Base-by-base conservation (phyloP, 2,329 filamentous ascomycete genomes). In the Colletotrichum scovillei region DNA sequence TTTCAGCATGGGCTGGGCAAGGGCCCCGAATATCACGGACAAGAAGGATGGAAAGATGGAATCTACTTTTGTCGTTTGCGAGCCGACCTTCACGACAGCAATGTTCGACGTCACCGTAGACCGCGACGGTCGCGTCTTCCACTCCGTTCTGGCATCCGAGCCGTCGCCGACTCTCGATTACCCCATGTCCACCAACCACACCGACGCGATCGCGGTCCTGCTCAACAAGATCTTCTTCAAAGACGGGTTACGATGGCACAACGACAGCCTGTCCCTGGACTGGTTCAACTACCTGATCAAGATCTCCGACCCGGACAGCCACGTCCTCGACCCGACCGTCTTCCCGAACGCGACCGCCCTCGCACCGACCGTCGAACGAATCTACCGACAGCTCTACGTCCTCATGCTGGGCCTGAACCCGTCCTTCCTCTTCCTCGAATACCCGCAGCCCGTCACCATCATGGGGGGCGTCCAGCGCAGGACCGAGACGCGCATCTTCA, bases 241-340 rank as follows among this genome's bases (percentile, higher is more conserved):
- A 0, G 4, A n/a, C 22, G 3, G 6, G 2, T 3, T n/a, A 0
- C 14, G 22, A 2, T 89, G 85, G 84, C 89, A 90, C 74, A 89
- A 87, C 67, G 83, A 88, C 56, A 84, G 80, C 0, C 77, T 82
- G 1, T 78, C 86, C 0, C 76, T 75, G 0, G 86, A 88, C 53
- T 88, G 84, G 80, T 77, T 86, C 32, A 88, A 85, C 62, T 85
- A 89, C 42, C 81, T 90, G n/a, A 74, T 88, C 0, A 76, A 77
- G 0, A 53, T 38, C 35, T 80, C 0, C 30, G 64, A 0, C 76
- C 60, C 0, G 82, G 85, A 75, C 3, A 79, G 78, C 1, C 60
- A 75, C 0, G 22, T 86, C 0, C 35, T 90, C 0, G 82, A 84
- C 32, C 79, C 82, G 0, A 2, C 1, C 0, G 38, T 75, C 0